A percentile compares a stretch with the other conserved stretches of the same genome.
phyloP scores from a whole-genome alignment of 2,329 filamentous ascomycete species.

The Pseudonectria foliicola region DNA sequence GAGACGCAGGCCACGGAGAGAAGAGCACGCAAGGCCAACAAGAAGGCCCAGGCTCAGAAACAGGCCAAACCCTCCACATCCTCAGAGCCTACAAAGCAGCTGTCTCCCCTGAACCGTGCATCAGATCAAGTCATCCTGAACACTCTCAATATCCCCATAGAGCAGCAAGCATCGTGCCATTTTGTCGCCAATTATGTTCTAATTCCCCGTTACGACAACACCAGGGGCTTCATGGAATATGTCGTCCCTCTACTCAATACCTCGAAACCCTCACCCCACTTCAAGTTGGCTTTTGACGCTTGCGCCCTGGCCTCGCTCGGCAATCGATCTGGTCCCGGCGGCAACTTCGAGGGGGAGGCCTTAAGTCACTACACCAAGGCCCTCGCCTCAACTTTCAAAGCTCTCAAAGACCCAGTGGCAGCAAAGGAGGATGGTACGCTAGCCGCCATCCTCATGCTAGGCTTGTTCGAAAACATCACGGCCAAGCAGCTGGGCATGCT shows the following conservation, averaged over 20 bases:
- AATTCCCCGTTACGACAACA: slow-evolving; percentile 41
- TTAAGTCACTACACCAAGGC: slow-evolving; percentile 49
- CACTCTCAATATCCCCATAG: slow-evolving; percentile 39
- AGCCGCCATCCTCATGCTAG: slow-evolving; percentile 52
- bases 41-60: slow-evolving; percentile 37
- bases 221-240: slow-evolving; percentile 52
- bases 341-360: slow-evolving; percentile 32
- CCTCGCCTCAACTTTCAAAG: slow-evolving; percentile 43
- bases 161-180: slow-evolving; percentile 50
- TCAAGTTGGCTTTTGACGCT: slow-evolving; percentile 51
- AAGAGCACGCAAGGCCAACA: slow-evolving; percentile 50
- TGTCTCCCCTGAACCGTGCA: slow-evolving; percentile 9
- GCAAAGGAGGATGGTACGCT: slow-evolving; percentile 51
- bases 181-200: slow-evolving; percentile 57
- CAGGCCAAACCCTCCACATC: slow-evolving; percentile 18
- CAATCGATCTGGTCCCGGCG: slow-evolving; percentile 36
- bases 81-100: slow-evolving; percentile 6
- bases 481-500: slow-evolving; percentile 46
- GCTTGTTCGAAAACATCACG: slow-evolving; percentile 54
- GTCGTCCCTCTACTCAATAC: slow-evolving; percentile 47
- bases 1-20: slow-evolving; percentile 62
- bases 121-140: slow-evolving; percentile 20
- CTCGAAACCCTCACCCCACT: slow-evolving; percentile 36
- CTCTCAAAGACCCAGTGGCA: slow-evolving; percentile 42
- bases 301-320: slow-evolving; percentile 51